phyloP scores from a whole-genome alignment of 2,329 filamentous ascomycete species.

The Magnaporthiopsis rhizophila region DNA sequence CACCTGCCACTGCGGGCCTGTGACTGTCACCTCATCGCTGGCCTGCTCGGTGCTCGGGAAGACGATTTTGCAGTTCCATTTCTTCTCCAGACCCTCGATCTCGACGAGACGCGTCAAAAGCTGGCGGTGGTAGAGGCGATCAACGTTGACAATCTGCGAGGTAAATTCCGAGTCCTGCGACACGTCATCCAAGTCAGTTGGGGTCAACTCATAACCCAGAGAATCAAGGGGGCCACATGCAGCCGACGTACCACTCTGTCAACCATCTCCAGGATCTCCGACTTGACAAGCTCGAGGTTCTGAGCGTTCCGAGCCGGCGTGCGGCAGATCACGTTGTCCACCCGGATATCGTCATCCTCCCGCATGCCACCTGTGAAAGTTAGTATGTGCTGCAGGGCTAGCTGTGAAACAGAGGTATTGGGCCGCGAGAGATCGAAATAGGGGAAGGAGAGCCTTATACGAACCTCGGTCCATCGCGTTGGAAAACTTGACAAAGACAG shows the following conservation, averaged over 20 bases:
- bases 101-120: conserved; percentile 81
- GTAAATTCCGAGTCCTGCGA: conserved; percentile 87
- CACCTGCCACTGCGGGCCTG: conserved; percentile 95
- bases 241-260: conserved; percentile 69
- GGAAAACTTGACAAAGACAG: conserved; percentile 98
- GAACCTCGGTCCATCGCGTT: conserved; percentile 94
- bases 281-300: conserved; percentile 93
- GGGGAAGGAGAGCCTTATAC: conserved; percentile 3
- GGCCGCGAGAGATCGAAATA: neutral
- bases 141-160: conserved; percentile 85
- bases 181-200: neutral
- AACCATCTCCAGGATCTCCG: conserved; percentile 99
- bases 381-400: conserved; percentile 15
- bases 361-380: conserved; percentile 58
- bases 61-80: conserved; percentile 99
- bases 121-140: conserved; percentile 91
- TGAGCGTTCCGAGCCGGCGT: conserved; percentile 95
- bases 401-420: neutral
- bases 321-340: conserved; percentile 97
- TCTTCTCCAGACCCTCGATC: conserved; percentile 93
- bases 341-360: conserved; percentile 96
- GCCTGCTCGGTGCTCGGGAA: conserved; percentile 97
- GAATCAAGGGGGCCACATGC: neutral
- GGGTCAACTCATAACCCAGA: no score
- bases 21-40: conserved; percentile 91